phyloP scores from a whole-genome alignment of 2,329 filamentous ascomycete genomes.

The Claviceps monticola region DNA sequence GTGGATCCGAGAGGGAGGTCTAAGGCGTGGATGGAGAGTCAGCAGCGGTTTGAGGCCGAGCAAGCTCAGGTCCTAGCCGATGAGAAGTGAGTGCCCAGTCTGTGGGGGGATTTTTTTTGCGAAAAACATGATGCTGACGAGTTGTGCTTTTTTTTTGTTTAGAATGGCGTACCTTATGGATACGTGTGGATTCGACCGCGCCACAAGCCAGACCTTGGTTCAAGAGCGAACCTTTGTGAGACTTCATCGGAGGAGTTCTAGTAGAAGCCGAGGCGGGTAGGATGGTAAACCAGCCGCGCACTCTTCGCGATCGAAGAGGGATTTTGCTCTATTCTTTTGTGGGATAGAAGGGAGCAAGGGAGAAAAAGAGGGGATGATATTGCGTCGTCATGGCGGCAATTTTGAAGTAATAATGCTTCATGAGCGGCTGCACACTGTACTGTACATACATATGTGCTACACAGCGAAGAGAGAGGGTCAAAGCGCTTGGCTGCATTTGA shows the following conservation, averaged over 20 bases:
- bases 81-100: constrained; percentile 52
- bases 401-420: not conserved
- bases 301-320: not conserved
- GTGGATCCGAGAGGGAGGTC: constrained; percentile 55
- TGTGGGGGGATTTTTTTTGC: not conserved
- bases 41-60: constrained; percentile 60
- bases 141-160: not conserved
- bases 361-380: too few species aligned
- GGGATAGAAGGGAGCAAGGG: too few species aligned
- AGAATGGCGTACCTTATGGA: constrained; percentile 38
- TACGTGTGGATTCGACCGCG: constrained; percentile 39
- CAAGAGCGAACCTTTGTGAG: constrained; percentile 23
- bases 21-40: constrained; percentile 56
- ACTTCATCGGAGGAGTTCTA: constrained; percentile 15
- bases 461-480: not conserved
- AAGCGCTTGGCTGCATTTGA: not conserved
- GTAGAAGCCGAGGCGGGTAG: constrained; percentile 8
- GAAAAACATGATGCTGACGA: not conserved
- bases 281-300: too few species aligned
- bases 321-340: not conserved
- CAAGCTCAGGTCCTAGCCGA: constrained; percentile 53
- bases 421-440: not conserved
- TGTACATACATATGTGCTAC: not conserved
- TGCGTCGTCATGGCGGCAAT: too few species aligned
- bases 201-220: constrained; percentile 34